phyloP scores from a whole-genome alignment of 805 yeast genomes.

The Pichia occidentalis region DNA sequence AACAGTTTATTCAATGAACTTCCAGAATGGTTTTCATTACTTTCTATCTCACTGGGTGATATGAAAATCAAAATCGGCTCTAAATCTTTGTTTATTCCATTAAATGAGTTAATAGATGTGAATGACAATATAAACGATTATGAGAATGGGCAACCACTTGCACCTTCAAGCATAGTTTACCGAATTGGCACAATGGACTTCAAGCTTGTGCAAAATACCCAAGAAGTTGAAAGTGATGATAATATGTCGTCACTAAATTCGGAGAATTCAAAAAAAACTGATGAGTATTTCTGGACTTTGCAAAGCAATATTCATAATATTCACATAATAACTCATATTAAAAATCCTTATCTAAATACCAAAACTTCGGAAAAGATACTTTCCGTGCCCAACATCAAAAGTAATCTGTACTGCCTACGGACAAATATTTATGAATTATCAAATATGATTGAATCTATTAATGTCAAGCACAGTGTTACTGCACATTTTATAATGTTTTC shows the following conservation, averaged over 20 bases:
- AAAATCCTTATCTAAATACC: background rate
- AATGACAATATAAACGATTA: background rate
- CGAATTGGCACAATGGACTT: slow-evolving; percentile 2
- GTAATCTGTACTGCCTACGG: slow-evolving; percentile 10
- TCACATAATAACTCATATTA: slow-evolving; percentile 3
- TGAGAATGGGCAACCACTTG: background rate
- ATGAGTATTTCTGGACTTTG: slow-evolving; percentile 14
- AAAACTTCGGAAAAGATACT: slow-evolving; percentile 3
- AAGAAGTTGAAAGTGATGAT: slow-evolving; percentile 1
- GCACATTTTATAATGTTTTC: slow-evolving; percentile 42
- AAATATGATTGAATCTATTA: slow-evolving; percentile 3
- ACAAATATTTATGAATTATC: slow-evolving; percentile 6
- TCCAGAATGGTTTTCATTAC: slow-evolving; percentile 30
- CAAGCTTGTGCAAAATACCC: background rate
- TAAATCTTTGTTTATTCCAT: slow-evolving; percentile 18
- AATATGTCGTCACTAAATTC: slow-evolving; percentile 3
- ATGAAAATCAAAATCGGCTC: slow-evolving; percentile 16
- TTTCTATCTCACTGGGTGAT: slow-evolving; percentile 18
- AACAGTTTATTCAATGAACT: slow-evolving; percentile 23
- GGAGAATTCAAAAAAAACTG: slow-evolving; percentile 4
- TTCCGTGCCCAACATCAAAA: slow-evolving; percentile 7
- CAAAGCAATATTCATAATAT: background rate
- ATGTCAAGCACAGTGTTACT: slow-evolving; percentile 30
- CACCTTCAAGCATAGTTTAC: slow-evolving; percentile 9
- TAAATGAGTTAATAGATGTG: slow-evolving; percentile 10